Evolutionary conservation across 2,329 filamentous ascomycete genomes (phyloP).

Genomic region (Sclerotinia nivalis): DNA sequence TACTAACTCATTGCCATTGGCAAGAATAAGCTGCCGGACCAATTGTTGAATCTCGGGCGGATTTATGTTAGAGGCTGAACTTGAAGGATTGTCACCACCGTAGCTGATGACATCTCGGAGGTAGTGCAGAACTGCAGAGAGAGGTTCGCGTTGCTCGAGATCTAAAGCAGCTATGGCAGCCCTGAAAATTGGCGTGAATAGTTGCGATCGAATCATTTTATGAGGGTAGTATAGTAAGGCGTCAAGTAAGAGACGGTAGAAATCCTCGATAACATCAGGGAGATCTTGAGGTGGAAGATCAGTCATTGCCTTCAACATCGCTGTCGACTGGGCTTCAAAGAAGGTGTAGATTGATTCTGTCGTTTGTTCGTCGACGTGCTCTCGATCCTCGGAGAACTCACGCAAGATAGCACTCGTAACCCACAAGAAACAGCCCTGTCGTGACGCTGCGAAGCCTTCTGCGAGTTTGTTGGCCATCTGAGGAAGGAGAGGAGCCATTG

Average conservation of each 20-base stretch:
- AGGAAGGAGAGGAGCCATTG: slow-evolving; percentile 81
- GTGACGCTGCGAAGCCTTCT: slow-evolving; percentile 77
- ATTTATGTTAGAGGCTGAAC: slow-evolving; percentile 57
- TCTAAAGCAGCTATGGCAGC: slow-evolving; percentile 84
- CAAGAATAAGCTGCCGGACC: slow-evolving; percentile 69
- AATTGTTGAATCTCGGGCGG: slow-evolving; percentile 70
- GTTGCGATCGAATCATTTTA: slow-evolving; percentile 74
- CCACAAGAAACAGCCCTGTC: slow-evolving; percentile 98
- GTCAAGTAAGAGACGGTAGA: slow-evolving; percentile 90
- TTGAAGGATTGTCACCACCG: slow-evolving; percentile 72
- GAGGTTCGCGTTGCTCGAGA: slow-evolving; percentile 85
- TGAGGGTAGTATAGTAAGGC: slow-evolving; percentile 90
- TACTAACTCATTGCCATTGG: slow-evolving; percentile 74
- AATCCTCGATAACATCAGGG: slow-evolving; percentile 66
- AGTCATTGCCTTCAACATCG: slow-evolving; percentile 85
- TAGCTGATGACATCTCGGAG: slow-evolving; percentile 89
- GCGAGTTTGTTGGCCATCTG: slow-evolving; percentile 87
- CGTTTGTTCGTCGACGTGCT: slow-evolving; percentile 78
- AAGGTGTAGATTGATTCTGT: slow-evolving; percentile 89
- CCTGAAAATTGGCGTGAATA: slow-evolving; percentile 81
- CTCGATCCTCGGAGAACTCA: slow-evolving; percentile 89
- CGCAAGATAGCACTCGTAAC: slow-evolving; percentile 91
- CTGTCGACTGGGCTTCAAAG: slow-evolving; percentile 89
- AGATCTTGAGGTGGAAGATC: slow-evolving; percentile 66
- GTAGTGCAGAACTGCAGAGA: slow-evolving; percentile 91